A percentile compares a stretch with the other conserved stretches of the same genome.
Conservation (phyloP, 31 red algal species). For the Bonnemaisonia californica region DNA sequence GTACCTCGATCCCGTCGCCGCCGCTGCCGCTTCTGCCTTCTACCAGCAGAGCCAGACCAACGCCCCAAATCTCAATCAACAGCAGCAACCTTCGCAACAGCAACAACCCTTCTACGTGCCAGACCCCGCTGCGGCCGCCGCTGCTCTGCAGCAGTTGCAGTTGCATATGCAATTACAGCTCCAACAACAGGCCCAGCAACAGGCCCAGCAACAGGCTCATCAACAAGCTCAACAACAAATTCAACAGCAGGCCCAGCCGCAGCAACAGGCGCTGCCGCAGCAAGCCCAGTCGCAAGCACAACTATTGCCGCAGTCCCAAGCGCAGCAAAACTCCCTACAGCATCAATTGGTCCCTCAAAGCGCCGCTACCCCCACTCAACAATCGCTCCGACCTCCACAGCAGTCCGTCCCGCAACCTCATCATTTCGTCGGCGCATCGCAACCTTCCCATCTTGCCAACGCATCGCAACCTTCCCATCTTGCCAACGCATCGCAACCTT, state of each 20-base stretch:
- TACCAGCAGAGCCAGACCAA: constrained; percentile 8
- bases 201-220: not conserved
- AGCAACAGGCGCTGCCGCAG: constrained; percentile 2
- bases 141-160: constrained; percentile 53
- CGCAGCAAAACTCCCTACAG: too few species aligned
- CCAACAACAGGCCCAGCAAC: constrained; percentile 21
- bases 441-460: not conserved
- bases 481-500: too few species aligned
- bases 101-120: not conserved
- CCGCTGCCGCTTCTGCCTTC: constrained; percentile 29
- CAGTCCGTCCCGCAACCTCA: not conserved
- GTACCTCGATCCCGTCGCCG: constrained; percentile 1
- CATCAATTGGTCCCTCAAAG: too few species aligned
- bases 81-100: not conserved
- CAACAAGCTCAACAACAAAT: too few species aligned
- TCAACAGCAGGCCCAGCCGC: not conserved
- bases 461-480: not conserved
- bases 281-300: constrained; percentile 8
- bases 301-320: not conserved
- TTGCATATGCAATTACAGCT: constrained; percentile 25
- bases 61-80: constrained; percentile 4
- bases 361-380: not conserved
- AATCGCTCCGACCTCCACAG: not conserved
- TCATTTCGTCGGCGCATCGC: not conserved
- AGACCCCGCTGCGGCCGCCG: not conserved